Conservation (phyloP, 176 grass and related monocot genomes). For the Triticum urartu region DNA sequence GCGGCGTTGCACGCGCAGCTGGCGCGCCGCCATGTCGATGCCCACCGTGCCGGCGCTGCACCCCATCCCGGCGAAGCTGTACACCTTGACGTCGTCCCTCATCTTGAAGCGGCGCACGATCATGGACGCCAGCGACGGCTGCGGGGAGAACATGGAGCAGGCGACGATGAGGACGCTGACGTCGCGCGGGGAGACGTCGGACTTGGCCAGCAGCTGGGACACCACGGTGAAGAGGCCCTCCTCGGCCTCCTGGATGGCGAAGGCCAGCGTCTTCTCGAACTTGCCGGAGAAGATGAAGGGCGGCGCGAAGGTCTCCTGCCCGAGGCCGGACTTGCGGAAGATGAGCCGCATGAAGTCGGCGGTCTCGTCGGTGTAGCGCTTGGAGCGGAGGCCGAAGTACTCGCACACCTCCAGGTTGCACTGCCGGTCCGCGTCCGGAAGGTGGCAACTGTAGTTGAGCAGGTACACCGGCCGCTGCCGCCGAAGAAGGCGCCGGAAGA, state of each 20-base stretch:
- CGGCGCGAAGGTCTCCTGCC: conserved; percentile 76
- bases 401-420: conserved; percentile 67
- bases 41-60: conserved; percentile 70
- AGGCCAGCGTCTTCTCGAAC: conserved; percentile 42
- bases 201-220: conserved; percentile 56
- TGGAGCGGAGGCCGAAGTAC: conserved; percentile 59
- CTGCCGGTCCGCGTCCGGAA: conserved; percentile 51
- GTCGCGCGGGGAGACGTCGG: conserved; percentile 33
- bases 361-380: conserved; percentile 39
- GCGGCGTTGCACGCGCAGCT: conserved; percentile 29
- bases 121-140: conserved; percentile 60
- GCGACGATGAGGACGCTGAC: conserved; percentile 58
- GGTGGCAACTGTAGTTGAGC: conserved; percentile 76
- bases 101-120: conserved; percentile 52
- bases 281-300: conserved; percentile 54
- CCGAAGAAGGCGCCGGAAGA: conserved; percentile 24
- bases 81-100: conserved; percentile 39
- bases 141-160: conserved; percentile 75
- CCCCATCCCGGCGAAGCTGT: conserved; percentile 77
- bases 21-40: conserved; percentile 62
- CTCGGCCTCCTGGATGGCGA: conserved; percentile 61
- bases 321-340: conserved; percentile 80
- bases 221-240: conserved; percentile 69
- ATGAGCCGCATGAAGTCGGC: conserved; percentile 70
- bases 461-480: conserved; percentile 55